Conservation (phyloP, 768 basidiomycete genomes). For the Mycena capillaripes region DNA sequence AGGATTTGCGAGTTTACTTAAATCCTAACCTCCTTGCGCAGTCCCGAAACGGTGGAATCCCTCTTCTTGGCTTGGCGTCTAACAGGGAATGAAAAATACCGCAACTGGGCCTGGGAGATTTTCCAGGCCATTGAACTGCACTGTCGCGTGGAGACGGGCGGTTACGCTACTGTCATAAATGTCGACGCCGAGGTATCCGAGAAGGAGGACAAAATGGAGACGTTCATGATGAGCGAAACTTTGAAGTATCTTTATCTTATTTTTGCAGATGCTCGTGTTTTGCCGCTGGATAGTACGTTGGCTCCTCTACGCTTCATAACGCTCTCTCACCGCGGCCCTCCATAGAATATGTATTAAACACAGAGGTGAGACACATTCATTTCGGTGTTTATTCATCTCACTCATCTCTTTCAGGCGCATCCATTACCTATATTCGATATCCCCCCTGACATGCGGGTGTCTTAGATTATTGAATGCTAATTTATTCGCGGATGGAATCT, state of each 20-base stretch:
- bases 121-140: conserved; percentile 92
- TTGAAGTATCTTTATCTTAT: conserved; percentile 92
- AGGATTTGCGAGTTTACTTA: conserved; percentile 31
- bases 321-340: background rate
- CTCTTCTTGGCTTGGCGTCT: conserved; percentile 93
- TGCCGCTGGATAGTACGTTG: conserved; percentile 81
- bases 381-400: background rate
- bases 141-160: conserved; percentile 82
- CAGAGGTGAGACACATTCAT: conserved; percentile 26
- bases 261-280: conserved; percentile 79
- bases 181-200: conserved; percentile 82
- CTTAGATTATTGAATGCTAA: conserved; percentile 8
- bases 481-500: conserved; percentile 17
- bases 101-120: conserved; percentile 89
- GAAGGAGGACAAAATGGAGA: conserved; percentile 94
- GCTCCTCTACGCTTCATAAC: background rate
- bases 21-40: conserved; percentile 41
- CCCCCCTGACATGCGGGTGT: conserved; percentile 19
- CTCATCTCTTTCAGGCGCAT: conserved; percentile 33
- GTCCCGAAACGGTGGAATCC: conserved; percentile 95
- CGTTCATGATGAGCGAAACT: conserved; percentile 93
- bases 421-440: conserved; percentile 37
- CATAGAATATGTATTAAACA: conserved; percentile 38
- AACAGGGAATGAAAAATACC: conserved; percentile 86
- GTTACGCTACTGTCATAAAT: conserved; percentile 87